Conservation (phyloP, 495 filamentous ascomycete genomes). For the Friedmanniomyces endolithicus region DNA sequence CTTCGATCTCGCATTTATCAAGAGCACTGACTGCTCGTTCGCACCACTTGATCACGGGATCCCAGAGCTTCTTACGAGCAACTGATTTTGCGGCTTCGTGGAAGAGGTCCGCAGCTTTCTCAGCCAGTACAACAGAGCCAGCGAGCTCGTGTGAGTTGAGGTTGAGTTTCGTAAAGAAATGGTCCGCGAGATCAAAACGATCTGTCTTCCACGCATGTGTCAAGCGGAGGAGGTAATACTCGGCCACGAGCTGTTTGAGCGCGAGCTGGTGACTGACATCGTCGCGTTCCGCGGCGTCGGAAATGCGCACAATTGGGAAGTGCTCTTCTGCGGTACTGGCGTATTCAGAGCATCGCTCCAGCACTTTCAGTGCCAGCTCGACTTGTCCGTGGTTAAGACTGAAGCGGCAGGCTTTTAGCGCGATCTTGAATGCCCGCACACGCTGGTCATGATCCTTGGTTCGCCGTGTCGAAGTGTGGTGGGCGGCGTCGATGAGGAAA, state of each 20-base stretch:
- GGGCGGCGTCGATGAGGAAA: constrained; percentile 52
- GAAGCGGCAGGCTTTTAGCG: constrained; percentile 50
- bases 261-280: constrained; percentile 25
- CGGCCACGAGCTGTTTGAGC: constrained; percentile 35
- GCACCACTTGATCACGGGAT: constrained; percentile 58
- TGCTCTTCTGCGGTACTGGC: constrained; percentile 42
- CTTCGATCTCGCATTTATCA: constrained; percentile 41
- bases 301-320: constrained; percentile 10
- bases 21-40: constrained; percentile 52
- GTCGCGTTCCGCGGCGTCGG: constrained; percentile 16
- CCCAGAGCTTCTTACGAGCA: constrained; percentile 38
- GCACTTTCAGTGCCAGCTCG: constrained; percentile 43
- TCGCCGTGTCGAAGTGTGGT: constrained; percentile 34
- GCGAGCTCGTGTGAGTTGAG: constrained; percentile 27
- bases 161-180: constrained; percentile 49
- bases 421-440: constrained; percentile 50
- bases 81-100: constrained; percentile 60
- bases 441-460: constrained; percentile 16
- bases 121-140: constrained; percentile 37
- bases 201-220: constrained; percentile 58
- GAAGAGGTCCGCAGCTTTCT: constrained; percentile 57
- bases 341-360: constrained; percentile 53
- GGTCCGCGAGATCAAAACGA: constrained; percentile 61
- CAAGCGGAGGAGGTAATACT: constrained; percentile 56
- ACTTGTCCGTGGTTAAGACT: constrained; percentile 49